Evolutionary conservation across 805 yeast species (phyloP), one percentile per base, ranked within the genome.

Genomic region (Pichia insulana): DNA sequence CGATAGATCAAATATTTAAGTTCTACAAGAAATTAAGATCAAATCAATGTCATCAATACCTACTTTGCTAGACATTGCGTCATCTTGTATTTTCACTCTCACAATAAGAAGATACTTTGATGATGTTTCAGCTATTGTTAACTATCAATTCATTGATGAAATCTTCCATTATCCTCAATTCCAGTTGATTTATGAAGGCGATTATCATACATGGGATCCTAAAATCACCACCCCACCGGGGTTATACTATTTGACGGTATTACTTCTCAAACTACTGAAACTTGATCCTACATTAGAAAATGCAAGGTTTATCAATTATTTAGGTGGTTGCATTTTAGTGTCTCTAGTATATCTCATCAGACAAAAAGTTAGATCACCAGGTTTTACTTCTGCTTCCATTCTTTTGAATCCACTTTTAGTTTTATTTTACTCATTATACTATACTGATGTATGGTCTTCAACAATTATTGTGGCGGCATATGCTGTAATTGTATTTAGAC

Each of bases 161-260:
- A 68, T 74, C 11, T 90, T 90, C 62, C 98, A 92, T 57, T 69
- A 85, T 18, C 76, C 78, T 7, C 97, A 92, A 67, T 78, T 94
- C 7, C 69, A 75, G 44, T 69, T 66, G 37, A 88, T 83, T 55
- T 73, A 86, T 45, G 50, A 58, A 2, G 82, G 81, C 11, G 65
- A 76, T 40, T 87, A 78, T 63, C 41, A 49, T n/a, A 53, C 64
- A 1, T 88, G 96, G 96, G 87, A 92, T 59, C 71, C 78, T 11
- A 89, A 90, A 56, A 87, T 92, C 57, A 90, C 98, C 2, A 92
- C 98, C 0, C 98, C 98, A 1, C 97, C 97, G 1, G 98, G 97
- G 0, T 65, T 90, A 15, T 90, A 92, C 57, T 43, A 60, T 6
- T 48, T 75, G 9, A 76, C 75, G 5, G 61, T 62, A 27, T 47